Evolutionary conservation across 202 grass and related monocot species (phyloP).

Genomic region (Panicum virgatum): DNA sequence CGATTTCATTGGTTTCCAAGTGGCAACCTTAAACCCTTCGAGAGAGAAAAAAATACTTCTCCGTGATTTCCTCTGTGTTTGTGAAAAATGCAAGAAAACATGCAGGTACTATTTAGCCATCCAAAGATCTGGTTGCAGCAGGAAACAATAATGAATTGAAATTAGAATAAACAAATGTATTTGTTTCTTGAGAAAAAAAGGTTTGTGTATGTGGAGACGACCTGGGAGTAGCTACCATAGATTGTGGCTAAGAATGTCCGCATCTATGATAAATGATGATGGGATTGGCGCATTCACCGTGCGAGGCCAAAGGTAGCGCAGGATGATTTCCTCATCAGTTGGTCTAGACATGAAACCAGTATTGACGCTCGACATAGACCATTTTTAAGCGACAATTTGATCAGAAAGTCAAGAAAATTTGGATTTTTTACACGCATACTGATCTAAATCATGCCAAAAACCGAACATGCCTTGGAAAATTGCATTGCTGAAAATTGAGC

Average conservation of each 20-base stretch:
- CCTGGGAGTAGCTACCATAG: not conserved
- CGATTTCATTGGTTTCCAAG: not conserved
- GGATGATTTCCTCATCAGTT: not conserved
- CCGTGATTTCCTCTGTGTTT: not conserved
- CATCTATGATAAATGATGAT: not conserved
- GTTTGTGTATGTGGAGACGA: not conserved
- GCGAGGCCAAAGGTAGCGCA: not conserved
- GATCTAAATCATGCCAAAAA: too few relatives aligned
- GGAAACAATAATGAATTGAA: not conserved
- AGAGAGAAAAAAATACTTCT: not conserved
- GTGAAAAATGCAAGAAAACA: not conserved
- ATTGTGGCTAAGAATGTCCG: not conserved
- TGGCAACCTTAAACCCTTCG: not conserved
- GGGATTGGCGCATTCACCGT: not conserved
- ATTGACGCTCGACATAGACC: too few relatives aligned
- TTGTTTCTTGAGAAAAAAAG: not conserved
- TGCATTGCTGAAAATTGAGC: too few relatives aligned
- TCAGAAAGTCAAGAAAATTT: too few relatives aligned
- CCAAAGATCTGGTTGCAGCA: too few relatives aligned
- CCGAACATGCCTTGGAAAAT: too few relatives aligned
- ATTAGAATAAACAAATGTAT: too few relatives aligned
- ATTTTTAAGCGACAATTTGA: too few relatives aligned
- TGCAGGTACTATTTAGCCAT: not conserved
- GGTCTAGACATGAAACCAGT: not conserved
- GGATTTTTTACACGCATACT: too few relatives aligned